Evolutionary conservation across 2,329 filamentous ascomycete genomes (phyloP).

Genomic region (Remersonia thermophila): DNA sequence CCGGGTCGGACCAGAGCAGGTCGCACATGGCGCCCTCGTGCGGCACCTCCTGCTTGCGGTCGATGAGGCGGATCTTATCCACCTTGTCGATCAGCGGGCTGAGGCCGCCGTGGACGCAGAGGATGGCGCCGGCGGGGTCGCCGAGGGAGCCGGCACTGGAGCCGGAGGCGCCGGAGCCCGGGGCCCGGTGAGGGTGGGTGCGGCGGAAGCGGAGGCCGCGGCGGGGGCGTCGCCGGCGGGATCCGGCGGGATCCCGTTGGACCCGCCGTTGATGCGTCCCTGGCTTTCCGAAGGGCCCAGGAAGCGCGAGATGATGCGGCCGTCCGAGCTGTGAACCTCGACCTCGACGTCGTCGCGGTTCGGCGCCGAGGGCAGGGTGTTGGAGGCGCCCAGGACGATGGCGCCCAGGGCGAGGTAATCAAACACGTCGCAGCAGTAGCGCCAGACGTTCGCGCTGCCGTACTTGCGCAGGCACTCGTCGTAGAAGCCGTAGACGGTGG

Average conservation of each 20-base stretch:
- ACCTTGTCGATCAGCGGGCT: constrained; percentile 85
- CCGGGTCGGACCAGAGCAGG: constrained; percentile 92
- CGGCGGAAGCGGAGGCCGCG: constrained; percentile 16
- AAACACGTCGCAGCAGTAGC: constrained; percentile 95
- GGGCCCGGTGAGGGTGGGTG: constrained; percentile 50
- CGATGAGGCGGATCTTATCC: constrained; percentile 88
- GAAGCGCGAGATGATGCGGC: constrained; percentile 65
- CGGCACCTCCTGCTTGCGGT: constrained; percentile 94
- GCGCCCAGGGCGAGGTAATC: constrained; percentile 90
- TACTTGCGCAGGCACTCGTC: constrained; percentile 95
- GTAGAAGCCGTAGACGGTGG: constrained; percentile 95
- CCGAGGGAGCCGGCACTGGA: constrained; percentile 51
- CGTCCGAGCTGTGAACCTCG: constrained; percentile 78
- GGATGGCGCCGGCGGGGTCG: constrained; percentile 67
- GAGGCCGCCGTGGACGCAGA: constrained; percentile 91
- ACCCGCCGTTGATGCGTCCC: constrained; percentile 7
- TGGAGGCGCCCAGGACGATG: constrained; percentile 76
- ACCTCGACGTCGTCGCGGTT: constrained; percentile 71
- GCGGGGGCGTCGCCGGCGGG: background rate
- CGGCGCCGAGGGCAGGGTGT: constrained; percentile 40
- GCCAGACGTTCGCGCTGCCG: constrained; percentile 91
- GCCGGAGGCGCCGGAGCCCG: constrained; percentile 67
- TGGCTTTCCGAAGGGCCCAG: constrained; percentile 32
- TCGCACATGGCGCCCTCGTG: constrained; percentile 99
- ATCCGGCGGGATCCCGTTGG: constrained; percentile 11